Evolutionary conservation across 2,329 filamentous ascomycete species (phyloP).

Genomic region (Aureobasidium sp.): DNA sequence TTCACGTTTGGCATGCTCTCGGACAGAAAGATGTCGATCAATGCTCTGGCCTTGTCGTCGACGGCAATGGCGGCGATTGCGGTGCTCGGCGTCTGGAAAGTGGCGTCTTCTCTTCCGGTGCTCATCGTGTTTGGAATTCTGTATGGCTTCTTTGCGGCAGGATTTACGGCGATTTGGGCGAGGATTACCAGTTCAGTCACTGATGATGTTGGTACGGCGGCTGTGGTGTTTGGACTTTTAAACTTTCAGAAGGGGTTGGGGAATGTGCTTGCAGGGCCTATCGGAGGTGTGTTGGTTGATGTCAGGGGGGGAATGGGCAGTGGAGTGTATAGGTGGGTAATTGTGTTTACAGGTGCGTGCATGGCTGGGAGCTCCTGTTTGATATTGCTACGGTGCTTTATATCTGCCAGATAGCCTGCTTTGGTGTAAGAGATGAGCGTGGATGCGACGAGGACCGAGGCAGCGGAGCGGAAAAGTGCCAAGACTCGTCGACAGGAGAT

Average conservation of each 20-base stretch:
- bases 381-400: not conserved
- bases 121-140: constrained; percentile 37
- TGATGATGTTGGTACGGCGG: constrained; percentile 19
- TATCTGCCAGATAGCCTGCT: too few relatives aligned
- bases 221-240: constrained; percentile 22
- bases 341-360: not conserved
- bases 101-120: constrained; percentile 23
- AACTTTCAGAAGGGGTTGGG: constrained; percentile 25
- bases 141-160: constrained; percentile 41
- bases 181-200: constrained; percentile 23
- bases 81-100: not conserved
- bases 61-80: not conserved
- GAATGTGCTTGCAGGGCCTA: constrained; percentile 24
- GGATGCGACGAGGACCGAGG: too few relatives aligned
- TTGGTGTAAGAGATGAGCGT: too few relatives aligned
- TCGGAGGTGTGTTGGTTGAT: constrained; percentile 20
- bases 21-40: constrained; percentile 35
- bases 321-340: not conserved
- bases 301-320: not conserved
- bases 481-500: constrained; percentile 6
- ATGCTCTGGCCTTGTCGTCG: not conserved
- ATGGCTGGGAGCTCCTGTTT: not conserved
- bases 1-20: constrained; percentile 32
- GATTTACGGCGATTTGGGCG: constrained; percentile 32
- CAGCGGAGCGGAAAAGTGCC: not conserved